These are phyloP conservation scores for Ammopiptanthus mongolicus DNA, from an alignment of 306 rosid species.

Conservation along the genomic window DNA sequence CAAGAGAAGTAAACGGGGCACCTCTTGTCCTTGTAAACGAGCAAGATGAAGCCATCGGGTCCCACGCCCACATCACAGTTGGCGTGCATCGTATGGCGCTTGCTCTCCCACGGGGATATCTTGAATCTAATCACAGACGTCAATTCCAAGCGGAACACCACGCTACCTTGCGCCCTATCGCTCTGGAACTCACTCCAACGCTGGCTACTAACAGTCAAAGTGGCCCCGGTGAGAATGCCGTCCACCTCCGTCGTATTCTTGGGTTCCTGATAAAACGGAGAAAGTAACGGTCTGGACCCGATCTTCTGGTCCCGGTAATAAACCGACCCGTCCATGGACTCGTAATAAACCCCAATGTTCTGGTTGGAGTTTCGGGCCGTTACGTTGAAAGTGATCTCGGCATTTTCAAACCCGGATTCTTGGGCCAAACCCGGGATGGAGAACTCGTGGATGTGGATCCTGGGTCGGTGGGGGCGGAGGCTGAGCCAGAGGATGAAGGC, in stretches of 20 bases:
- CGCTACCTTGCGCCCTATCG: conserved; percentile 55
- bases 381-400: conserved; percentile 38
- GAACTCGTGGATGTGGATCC: conserved; percentile 58
- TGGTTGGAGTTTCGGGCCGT: conserved; percentile 74
- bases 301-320: conserved; percentile 54
- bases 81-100: conserved; percentile 65
- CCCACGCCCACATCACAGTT: conserved; percentile 67
- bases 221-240: conserved; percentile 41
- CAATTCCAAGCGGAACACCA: conserved; percentile 59
- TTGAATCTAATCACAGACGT: conserved; percentile 52
- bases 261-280: conserved; percentile 55
- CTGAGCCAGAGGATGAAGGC: conserved; percentile 78
- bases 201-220: conserved; percentile 42
- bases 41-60: conserved; percentile 53
- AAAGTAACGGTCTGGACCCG: conserved; percentile 42
- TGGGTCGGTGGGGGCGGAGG: conserved; percentile 85
- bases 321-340: conserved; percentile 45
- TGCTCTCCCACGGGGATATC: conserved; percentile 58
- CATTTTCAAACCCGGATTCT: conserved; percentile 39
- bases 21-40: conserved; percentile 37
- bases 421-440: conserved; percentile 53
- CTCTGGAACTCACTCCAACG: conserved; percentile 59
- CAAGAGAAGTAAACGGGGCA: conserved; percentile 74
- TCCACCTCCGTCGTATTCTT: conserved; percentile 49
- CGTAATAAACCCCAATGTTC: conserved; percentile 57